Evolutionary conservation across 352 stramenopile genomes (phyloP).

Genomic region (Stramenopiles sp.): DNA sequence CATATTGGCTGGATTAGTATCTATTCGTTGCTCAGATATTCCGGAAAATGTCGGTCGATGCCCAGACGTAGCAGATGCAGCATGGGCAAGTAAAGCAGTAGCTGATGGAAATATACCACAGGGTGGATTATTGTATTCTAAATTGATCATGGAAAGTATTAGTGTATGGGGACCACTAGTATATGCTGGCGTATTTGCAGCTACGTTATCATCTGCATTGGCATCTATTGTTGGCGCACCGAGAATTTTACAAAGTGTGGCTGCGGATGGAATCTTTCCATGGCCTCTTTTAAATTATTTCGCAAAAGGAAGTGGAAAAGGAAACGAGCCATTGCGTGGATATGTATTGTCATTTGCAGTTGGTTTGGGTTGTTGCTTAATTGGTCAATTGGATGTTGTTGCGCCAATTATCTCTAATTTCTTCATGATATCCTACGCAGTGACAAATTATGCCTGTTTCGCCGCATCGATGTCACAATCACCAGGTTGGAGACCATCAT

Average conservation of each 20-base stretch:
- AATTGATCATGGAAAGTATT: slow-evolving; percentile 1
- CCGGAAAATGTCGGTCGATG: background rate
- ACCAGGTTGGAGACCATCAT: slow-evolving; percentile 43
- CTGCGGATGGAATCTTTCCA: background rate
- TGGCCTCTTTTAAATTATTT: background rate
- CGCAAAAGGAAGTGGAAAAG: background rate
- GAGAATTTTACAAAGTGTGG: background rate
- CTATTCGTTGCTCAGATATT: background rate
- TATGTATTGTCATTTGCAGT: background rate
- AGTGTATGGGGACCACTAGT: background rate
- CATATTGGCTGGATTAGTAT: slow-evolving; percentile 25
- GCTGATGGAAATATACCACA: background rate
- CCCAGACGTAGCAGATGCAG: background rate
- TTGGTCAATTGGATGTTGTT: slow-evolving; percentile 21
- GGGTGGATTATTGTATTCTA: background rate
- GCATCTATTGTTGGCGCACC: background rate
- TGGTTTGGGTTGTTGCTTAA: background rate
- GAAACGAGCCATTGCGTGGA: background rate
- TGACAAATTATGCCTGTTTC: slow-evolving; percentile 44
- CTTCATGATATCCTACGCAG: slow-evolving; percentile 40
- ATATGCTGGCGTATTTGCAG: background rate
- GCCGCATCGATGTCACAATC: slow-evolving; percentile 29
- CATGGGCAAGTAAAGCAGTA: no score
- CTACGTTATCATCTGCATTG: background rate
- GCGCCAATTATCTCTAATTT: slow-evolving; percentile 50